phyloP scores from a whole-genome alignment of 2,329 filamentous ascomycete genomes.

The Neonectria sp. region DNA sequence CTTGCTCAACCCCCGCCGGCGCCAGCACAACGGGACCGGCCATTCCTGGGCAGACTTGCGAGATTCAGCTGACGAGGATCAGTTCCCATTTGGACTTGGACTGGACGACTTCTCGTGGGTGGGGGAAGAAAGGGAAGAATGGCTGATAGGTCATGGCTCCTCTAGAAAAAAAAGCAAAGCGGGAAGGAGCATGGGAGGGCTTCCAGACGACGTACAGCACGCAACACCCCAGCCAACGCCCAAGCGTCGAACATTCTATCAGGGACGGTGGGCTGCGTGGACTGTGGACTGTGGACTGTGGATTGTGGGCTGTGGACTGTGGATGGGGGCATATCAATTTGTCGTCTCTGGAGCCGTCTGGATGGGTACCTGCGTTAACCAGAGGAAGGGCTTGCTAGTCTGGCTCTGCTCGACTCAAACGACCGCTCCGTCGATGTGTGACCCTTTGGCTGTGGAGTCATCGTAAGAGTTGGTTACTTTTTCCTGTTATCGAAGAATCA shows the following conservation, averaged over 20 bases:
- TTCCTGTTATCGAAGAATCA: conserved; percentile 22
- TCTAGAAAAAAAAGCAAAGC: conserved; percentile 27
- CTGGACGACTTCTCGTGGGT: conserved; percentile 5
- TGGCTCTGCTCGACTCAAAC: conserved; percentile 14
- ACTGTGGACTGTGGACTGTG: too few relatives aligned
- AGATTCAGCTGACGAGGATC: conserved; percentile 36
- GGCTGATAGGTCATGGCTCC: conserved; percentile 4
- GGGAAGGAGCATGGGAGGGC: conserved; percentile 19
- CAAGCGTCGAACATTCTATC: conserved; percentile 28
- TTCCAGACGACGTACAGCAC: conserved; percentile 25
- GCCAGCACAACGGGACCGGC: conserved; percentile 32
- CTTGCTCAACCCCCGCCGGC: conserved; percentile 29
- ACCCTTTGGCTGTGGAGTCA: conserved; percentile 17
- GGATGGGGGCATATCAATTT: conserved; percentile 16
- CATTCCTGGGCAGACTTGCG: conserved; percentile 41
- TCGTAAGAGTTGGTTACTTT: conserved; percentile 23
- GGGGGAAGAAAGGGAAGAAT: conserved; percentile 5
- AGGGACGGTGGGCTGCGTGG: background rate
- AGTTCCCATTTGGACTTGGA: conserved; percentile 24
- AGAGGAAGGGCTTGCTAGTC: conserved; percentile 7
- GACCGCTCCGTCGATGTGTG: conserved; percentile 3
- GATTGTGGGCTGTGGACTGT: background rate
- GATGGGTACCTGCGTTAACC: conserved; percentile 32
- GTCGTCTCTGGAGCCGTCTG: conserved; percentile 17
- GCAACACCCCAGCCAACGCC: conserved; percentile 17